phyloP scores from a whole-genome alignment of 2,329 filamentous ascomycete species.

The Tolypocladium ophioglossoides region DNA sequence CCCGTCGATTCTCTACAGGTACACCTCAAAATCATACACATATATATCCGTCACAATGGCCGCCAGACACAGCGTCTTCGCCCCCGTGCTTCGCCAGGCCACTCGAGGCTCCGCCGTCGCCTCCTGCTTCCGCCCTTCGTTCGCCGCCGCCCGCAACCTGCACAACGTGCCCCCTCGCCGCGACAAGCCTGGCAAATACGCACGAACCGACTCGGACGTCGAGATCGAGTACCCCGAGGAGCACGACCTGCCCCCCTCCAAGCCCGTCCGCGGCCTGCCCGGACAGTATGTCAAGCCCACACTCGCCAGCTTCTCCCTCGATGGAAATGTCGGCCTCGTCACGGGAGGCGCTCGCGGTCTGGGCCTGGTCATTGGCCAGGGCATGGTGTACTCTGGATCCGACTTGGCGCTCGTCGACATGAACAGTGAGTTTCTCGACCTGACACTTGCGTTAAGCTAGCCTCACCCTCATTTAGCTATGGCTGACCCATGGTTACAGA shows the following conservation, averaged over 20 bases:
- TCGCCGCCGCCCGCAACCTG: slow-evolving; percentile 17
- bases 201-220: slow-evolving; percentile 70
- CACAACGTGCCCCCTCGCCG: slow-evolving; percentile 22
- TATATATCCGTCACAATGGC: slow-evolving; percentile 8
- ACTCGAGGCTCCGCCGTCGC: slow-evolving; percentile 13
- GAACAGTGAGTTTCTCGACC: slow-evolving; percentile 49
- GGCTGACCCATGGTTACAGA: slow-evolving; percentile 34
- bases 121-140: slow-evolving; percentile 10
- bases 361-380: slow-evolving; percentile 87
- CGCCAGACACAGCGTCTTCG: slow-evolving; percentile 9
- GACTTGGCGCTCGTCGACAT: slow-evolving; percentile 88
- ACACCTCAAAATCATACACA: neutral
- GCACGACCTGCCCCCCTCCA: slow-evolving; percentile 58
- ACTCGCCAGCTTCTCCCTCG: slow-evolving; percentile 74
- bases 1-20: neutral
- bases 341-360: slow-evolving; percentile 86
- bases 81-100: slow-evolving; percentile 17
- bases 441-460: neutral
- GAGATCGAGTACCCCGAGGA: slow-evolving; percentile 71
- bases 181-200: slow-evolving; percentile 51
- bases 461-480: neutral
- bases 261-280: slow-evolving; percentile 63
- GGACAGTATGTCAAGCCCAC: slow-evolving; percentile 79
- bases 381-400: slow-evolving; percentile 76
- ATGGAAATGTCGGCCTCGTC: slow-evolving; percentile 72